These are phyloP conservation scores for Dioszegia crocea DNA, from an alignment of 768 basidiomycete genomes.

Conservation along the genomic window DNA sequence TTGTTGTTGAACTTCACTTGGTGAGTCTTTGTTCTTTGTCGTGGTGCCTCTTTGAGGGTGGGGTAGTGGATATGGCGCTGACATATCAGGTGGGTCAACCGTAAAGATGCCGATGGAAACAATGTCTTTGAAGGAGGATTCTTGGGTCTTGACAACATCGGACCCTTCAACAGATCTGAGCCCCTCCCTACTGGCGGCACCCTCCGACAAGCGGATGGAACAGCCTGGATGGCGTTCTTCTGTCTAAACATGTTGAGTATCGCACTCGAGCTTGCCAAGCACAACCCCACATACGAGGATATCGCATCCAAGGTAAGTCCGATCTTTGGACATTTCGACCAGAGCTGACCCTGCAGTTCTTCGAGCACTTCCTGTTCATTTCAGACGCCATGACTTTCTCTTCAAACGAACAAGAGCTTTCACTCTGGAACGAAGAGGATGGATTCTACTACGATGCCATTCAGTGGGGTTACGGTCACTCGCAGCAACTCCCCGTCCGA, in stretches of 20 bases:
- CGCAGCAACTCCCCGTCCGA: constrained; percentile 87
- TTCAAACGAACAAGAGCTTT: constrained; percentile 66
- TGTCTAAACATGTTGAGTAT: constrained; percentile 97
- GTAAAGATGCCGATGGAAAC: constrained; percentile 89
- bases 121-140: constrained; percentile 99
- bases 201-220: constrained; percentile 95
- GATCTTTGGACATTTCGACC: constrained; percentile 53
- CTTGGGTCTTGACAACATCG: constrained; percentile 95
- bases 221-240: constrained; percentile 99
- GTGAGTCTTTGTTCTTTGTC: neutral
- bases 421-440: constrained; percentile 93
- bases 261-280: constrained; percentile 93
- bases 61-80: neutral
- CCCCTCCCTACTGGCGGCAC: constrained; percentile 89
- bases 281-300: constrained; percentile 95
- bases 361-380: constrained; percentile 93
- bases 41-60: too few species aligned
- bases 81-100: constrained; percentile 82
- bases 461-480: constrained; percentile 70
- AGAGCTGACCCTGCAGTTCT: constrained; percentile 24
- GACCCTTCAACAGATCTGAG: constrained; percentile 95
- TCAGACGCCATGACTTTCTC: constrained; percentile 96
- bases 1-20: constrained; percentile 85
- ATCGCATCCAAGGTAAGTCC: constrained; percentile 94
- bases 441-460: constrained; percentile 99